Evolutionary conservation across 2,329 filamentous ascomycete species (phyloP).

Genomic region (Fusarium odoratissimum): DNA sequence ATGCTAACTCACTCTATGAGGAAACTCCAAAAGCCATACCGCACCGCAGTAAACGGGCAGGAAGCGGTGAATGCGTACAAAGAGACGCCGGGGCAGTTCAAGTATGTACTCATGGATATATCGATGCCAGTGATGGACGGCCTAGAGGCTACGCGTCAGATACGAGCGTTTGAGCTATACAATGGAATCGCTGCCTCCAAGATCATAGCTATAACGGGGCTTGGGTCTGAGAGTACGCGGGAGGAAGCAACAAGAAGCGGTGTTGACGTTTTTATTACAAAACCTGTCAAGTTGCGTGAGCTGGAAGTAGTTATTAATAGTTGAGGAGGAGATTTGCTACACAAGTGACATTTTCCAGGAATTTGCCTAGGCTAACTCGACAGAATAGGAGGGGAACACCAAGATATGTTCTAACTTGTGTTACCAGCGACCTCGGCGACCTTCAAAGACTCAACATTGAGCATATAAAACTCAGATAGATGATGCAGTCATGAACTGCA

Average conservation of each 20-base stretch:
- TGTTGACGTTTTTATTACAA: constrained; percentile 8
- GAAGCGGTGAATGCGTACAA: constrained; percentile 47
- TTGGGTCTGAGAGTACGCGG: neutral
- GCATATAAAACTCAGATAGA: neutral
- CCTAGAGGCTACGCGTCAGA: constrained; percentile 1
- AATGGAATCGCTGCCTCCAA: neutral
- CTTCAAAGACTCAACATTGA: neutral
- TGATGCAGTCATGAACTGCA: no score
- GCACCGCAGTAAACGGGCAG: constrained; percentile 48
- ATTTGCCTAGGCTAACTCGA: neutral
- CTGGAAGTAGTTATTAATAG: neutral
- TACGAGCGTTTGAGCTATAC: constrained; percentile 4
- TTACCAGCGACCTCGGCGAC: no score
- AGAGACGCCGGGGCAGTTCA: neutral
- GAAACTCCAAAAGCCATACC: constrained; percentile 44
- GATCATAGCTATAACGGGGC: neutral
- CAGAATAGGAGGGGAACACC: accelerated
- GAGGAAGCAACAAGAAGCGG: constrained; percentile 4
- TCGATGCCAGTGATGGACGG: constrained; percentile 10
- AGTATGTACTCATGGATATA: constrained; percentile 10
- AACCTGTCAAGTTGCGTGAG: neutral
- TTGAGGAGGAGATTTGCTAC: neutral
- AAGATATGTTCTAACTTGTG: accelerated
- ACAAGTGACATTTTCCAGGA: neutral
- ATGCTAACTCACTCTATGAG: constrained; percentile 49